Percentiles rank a stretch among this genome's conserved stretches.
phyloP scores from a whole-genome alignment of 495 filamentous ascomycete species.

The Neurospora intermedia region DNA sequence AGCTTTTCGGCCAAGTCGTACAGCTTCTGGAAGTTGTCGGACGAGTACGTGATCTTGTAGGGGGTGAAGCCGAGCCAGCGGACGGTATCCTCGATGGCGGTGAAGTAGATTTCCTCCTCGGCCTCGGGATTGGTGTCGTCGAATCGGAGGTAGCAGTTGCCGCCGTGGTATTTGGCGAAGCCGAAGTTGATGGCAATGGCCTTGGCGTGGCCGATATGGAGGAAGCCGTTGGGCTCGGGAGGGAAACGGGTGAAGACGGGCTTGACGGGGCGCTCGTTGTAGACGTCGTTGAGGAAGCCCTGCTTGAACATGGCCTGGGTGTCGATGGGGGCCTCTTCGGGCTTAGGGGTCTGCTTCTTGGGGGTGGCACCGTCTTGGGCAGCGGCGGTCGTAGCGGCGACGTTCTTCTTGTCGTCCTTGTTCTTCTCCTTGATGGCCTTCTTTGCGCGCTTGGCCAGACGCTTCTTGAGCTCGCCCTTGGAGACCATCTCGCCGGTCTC shows the following conservation, averaged over 20 bases:
- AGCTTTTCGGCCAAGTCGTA: conserved; percentile 85
- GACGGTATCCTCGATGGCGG: conserved; percentile 67
- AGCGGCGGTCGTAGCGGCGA: neutral
- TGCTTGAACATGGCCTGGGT: conserved; percentile 71
- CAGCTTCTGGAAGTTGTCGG: conserved; percentile 74
- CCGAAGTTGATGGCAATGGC: conserved; percentile 98
- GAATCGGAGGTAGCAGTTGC: conserved; percentile 55
- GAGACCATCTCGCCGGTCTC: conserved; percentile 58
- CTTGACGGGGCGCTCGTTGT: conserved; percentile 60
- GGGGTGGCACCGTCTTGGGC: conserved; percentile 22
- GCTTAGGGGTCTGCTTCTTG: conserved; percentile 32
- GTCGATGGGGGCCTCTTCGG: conserved; percentile 43
- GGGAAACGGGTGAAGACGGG: conserved; percentile 74
- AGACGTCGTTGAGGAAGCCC: conserved; percentile 73
- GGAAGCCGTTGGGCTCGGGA: conserved; percentile 75
- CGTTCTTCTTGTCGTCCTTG: conserved; percentile 19
- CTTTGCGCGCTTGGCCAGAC: conserved; percentile 49
- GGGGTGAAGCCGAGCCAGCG: conserved; percentile 77
- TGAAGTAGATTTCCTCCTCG: conserved; percentile 70
- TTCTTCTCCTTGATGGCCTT: conserved; percentile 43
- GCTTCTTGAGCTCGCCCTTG: conserved; percentile 57
- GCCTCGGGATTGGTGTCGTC: conserved; percentile 81
- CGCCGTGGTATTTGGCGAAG: conserved; percentile 77
- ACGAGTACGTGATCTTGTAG: conserved; percentile 62
- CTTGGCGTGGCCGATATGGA: conserved; percentile 89